Conservation (phyloP, 2,329 filamentous ascomycete genomes). For the Magnaporthiopsis rhizophila region DNA sequence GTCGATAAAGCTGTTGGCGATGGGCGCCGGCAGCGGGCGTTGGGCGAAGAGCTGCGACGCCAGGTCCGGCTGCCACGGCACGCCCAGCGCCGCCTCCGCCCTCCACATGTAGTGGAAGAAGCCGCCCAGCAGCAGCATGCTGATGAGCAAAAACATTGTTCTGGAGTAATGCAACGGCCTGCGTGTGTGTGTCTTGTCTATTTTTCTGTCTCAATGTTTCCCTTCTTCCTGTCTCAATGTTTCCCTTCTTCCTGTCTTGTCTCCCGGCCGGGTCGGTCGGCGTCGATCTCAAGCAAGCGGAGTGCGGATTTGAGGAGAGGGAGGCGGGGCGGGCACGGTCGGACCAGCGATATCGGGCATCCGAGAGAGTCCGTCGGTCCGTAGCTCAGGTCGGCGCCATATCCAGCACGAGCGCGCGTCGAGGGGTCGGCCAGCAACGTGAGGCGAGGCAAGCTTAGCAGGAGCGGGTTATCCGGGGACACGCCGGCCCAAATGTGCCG, state of each 20-base stretch:
- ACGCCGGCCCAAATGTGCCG: background rate
- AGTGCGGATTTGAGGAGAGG: background rate
- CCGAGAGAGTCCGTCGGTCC: background rate
- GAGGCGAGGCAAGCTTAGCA: background rate
- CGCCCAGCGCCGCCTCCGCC: constrained; percentile 33
- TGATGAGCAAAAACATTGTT: constrained; percentile 26
- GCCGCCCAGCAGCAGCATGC: constrained; percentile 27
- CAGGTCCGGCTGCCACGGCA: constrained; percentile 42
- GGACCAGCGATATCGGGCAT: background rate
- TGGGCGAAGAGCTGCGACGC: constrained; percentile 38
- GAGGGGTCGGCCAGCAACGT: background rate
- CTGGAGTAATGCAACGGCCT: background rate
- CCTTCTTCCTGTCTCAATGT: no score
- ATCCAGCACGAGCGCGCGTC: background rate
- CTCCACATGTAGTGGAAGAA: constrained; percentile 36
- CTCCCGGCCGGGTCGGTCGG: no score
- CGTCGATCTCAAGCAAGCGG: background rate
- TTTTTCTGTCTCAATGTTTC: no score
- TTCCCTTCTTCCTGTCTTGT: no score
- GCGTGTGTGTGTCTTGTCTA: background rate
- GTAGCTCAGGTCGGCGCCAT: background rate
- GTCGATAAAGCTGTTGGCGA: constrained; percentile 32
- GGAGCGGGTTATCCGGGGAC: background rate
- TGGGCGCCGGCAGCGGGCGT: constrained; percentile 37
- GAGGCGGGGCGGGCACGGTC: no score